Base-by-base conservation (phyloP, 179 eudicot genomes). In the Amaranthus tricolor region DNA sequence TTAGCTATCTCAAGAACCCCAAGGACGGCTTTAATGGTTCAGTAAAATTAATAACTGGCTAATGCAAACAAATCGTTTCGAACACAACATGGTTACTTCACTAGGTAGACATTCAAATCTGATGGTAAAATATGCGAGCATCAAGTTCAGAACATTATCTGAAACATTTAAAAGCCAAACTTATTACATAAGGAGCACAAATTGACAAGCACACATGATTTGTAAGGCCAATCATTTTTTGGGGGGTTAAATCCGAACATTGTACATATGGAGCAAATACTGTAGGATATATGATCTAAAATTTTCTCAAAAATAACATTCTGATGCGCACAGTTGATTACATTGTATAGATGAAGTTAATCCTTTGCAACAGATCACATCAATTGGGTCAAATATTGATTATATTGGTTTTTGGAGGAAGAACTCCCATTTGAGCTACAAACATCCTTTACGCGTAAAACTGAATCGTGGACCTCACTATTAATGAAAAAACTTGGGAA, bases 401-500 rank as follows among this genome's bases (percentile, higher is more conserved):
- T 17, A 15, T 45, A 16, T 62, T n/a, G 40, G 14, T 68, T 50
- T 61, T 62, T 24, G 40, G 62, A 50, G 47, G 21, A 44, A 65
- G 77, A 51, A 68, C 52, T 61, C 8, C 40, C 56, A 40, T 51
- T 54, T 40, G 60, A 66, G 50, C 60, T 45, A 45, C 60, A n/a
- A 57, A 10, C 61, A 53, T 65, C 44, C 16, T 20, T 48, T 72
- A 61, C 79, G 61, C 66, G 74, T 57, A 88, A 83, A 69, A 88
- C 88, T 20, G 88, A 82, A 67, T 90, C 94, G 53, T 66, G 20
- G 76, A 86, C 93, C 81, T 73, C 76, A 48, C 88, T 85, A 71
- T 51, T 67, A 40, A 80, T 21, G 64, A 86, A 80, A 75, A 90
- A 92, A 80, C 84, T 82, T 63, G 93, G 97, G 79, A 92, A 92